Evolutionary conservation across 2,329 filamentous ascomycete species (phyloP).

Genomic region (Verticillium isaacii): DNA sequence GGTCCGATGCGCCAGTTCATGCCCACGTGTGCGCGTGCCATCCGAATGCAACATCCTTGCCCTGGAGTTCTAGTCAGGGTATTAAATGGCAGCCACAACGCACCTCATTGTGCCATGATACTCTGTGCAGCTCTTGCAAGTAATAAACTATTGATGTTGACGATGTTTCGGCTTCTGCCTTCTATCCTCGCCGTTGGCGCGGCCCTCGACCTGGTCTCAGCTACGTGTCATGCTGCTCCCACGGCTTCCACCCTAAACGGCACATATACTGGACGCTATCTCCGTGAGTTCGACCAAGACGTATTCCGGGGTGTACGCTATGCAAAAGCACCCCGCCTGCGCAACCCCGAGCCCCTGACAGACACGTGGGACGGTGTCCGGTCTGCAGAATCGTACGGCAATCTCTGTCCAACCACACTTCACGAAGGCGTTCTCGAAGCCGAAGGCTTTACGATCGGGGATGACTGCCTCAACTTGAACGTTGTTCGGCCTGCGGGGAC

Average conservation of each 20-base stretch:
- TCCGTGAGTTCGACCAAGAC: slow-evolving; percentile 34
- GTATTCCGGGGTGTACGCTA: slow-evolving; percentile 46
- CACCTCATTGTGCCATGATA: not conserved
- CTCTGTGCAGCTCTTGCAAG: no score
- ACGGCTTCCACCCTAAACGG: slow-evolving; percentile 21
- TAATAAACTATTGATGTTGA: no score
- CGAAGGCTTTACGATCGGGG: slow-evolving; percentile 26
- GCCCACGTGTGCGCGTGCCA: not conserved
- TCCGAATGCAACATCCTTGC: not conserved
- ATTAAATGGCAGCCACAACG: not conserved
- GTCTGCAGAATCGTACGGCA: slow-evolving; percentile 37
- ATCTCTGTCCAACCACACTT: slow-evolving; percentile 28
- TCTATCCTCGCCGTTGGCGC: not conserved
- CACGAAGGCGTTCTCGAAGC: slow-evolving; percentile 6
- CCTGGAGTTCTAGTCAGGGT: not conserved
- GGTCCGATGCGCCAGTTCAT: not conserved
- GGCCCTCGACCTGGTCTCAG: not conserved
- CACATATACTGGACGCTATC: slow-evolving; percentile 31
- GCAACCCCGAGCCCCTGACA: slow-evolving; percentile 42
- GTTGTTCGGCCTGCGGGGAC: slow-evolving; percentile 50
- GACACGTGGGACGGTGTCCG: slow-evolving; percentile 32
- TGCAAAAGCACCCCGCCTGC: slow-evolving; percentile 42
- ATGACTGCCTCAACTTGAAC: slow-evolving; percentile 60
- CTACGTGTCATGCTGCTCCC: not conserved
- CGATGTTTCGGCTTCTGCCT: not conserved